Evolutionary conservation across 2,329 filamentous ascomycete species (phyloP), one percentile per base, ranked within the genome.

Genomic region (Cytospora schulzeri): DNA sequence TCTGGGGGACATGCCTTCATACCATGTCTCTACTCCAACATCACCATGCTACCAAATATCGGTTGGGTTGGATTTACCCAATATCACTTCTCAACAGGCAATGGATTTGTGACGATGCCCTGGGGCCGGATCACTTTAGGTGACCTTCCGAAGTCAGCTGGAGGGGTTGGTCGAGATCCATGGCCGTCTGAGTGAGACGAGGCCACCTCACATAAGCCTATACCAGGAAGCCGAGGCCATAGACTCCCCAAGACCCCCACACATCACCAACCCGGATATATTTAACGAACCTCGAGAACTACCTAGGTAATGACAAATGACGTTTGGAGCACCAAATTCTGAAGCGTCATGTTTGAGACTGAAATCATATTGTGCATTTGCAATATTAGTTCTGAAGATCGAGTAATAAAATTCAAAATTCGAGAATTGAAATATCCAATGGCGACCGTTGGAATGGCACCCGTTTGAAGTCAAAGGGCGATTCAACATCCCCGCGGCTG

Each of bases 401-500:
- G 5, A 14, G 22, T 26, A n/a, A 26, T 15, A 45, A 22, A 33
- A n/a, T 14, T 3, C 29, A 31, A 4, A 17, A 26, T 38, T n/a
- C n/a, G 7, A 50, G 15, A 15, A 53, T 9, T 9, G 8, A 33
- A 15, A 57, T 38, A 26, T 54, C 48, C 48, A 54, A 54, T 58
- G 48, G 48, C 26, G 24, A 22, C 31, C 57, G 26, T 33, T 31
- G 24, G 24, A 31, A 45, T n/a, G 29, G 48, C 24, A 50, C 61
- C 53, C 48, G 61, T 58, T n/a, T 58, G 54, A 58, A 5, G 22
- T 48, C 15, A 12, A 15, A 45, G 24, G 22, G 17, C 26, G 28
- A 31, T n/a, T 53, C 33, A 63, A 19, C 57, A 31, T 45, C n/a
- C 24, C 45, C 33, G 60, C 54, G 52, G n/a, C 38, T n/a, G 38